Evolutionary conservation across 2,329 filamentous ascomycete species (phyloP).

Genomic region (Talaromyces piceae): DNA sequence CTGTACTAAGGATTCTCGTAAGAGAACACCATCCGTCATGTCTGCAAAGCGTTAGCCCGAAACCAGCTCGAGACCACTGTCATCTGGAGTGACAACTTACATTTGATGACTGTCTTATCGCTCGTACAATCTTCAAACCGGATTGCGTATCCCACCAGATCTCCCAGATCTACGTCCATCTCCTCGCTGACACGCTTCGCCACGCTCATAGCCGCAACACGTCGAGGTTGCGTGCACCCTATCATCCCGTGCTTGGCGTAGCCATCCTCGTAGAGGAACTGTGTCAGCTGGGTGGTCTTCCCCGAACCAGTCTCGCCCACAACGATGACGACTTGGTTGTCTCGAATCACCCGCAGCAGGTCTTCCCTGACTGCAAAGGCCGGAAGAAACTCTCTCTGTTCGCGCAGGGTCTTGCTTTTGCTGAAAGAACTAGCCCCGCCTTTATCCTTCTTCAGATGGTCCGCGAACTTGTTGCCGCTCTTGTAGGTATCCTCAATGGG

Average conservation of each 20-base stretch:
- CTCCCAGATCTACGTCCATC: constrained; percentile 88
- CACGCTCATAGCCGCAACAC: constrained; percentile 98
- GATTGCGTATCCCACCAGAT: constrained; percentile 89
- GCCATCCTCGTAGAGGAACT: constrained; percentile 92
- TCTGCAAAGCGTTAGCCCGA: constrained; percentile 39
- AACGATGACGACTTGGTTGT: constrained; percentile 95
- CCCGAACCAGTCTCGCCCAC: constrained; percentile 96
- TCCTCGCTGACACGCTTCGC: constrained; percentile 97
- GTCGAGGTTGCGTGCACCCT: constrained; percentile 89
- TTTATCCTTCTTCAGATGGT: constrained; percentile 81
- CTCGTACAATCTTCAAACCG: constrained; percentile 98
- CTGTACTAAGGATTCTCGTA: constrained; percentile 88
- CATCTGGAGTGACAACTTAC: constrained; percentile 24
- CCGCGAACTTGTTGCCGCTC: constrained; percentile 69
- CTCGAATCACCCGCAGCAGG: constrained; percentile 78
- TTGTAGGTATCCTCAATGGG: constrained; percentile 65
- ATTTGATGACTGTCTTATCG: constrained; percentile 92
- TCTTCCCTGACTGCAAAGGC: constrained; percentile 96
- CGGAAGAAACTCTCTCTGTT: constrained; percentile 87
- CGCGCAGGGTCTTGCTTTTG: constrained; percentile 77
- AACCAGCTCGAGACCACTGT: background rate
- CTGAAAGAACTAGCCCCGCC: constrained; percentile 83
- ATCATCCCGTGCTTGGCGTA: constrained; percentile 85
- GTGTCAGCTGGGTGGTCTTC: constrained; percentile 94
- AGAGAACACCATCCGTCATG: constrained; percentile 94